phyloP scores from a whole-genome alignment of 306 rosid genomes.

The Geum urbanum region DNA sequence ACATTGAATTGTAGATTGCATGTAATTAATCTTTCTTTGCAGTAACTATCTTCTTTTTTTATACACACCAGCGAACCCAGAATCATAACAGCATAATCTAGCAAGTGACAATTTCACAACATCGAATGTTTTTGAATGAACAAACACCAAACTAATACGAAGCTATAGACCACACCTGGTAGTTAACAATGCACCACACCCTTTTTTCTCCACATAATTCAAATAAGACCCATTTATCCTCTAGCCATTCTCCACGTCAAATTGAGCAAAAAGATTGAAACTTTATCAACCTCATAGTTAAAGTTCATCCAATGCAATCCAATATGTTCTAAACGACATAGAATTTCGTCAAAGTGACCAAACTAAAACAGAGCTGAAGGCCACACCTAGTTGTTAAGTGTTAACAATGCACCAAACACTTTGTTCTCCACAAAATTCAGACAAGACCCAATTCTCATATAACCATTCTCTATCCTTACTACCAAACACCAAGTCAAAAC shows the following conservation, averaged over 20 bases:
- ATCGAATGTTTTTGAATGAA: not conserved
- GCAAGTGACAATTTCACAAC: not conserved
- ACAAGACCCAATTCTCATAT: conserved; percentile 5
- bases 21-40: not conserved
- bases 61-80: too few relatives aligned
- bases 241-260: not conserved
- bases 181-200: not conserved
- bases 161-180: not conserved
- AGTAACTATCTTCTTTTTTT: not conserved
- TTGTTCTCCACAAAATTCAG: not conserved
- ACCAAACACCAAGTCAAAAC: not conserved
- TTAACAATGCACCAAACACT: not conserved
- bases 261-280: not conserved
- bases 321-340: not conserved
- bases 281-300: not conserved
- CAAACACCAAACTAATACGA: not conserved
- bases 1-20: not conserved
- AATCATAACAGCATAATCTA: not conserved
- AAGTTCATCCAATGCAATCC: not conserved
- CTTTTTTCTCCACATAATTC: not conserved
- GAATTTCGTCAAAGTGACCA: not conserved
- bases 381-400: not conserved
- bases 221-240: conserved; percentile 3
- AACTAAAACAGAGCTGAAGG: not conserved
- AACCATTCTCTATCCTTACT: not conserved